These are phyloP conservation scores for Hansenula sp. DNA, from an alignment of 1,139 yeast genomes.

Conservation along the genomic window DNA sequence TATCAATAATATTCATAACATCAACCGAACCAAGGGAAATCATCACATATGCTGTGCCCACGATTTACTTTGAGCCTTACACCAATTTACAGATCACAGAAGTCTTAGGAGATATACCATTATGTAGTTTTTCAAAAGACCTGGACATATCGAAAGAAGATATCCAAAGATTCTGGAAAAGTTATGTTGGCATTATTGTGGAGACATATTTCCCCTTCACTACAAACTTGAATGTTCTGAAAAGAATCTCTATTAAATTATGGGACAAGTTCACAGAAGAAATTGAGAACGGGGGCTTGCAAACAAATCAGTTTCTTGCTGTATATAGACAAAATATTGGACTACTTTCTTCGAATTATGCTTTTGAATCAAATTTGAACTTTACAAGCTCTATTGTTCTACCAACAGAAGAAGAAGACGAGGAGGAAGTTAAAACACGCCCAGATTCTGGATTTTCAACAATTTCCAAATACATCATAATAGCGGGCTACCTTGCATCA, in stretches of 20 bases:
- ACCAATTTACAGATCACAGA: conserved; percentile 35
- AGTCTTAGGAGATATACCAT: conserved; percentile 32
- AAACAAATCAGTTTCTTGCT: conserved; percentile 39
- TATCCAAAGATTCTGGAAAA: conserved; percentile 38
- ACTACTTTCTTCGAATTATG: conserved; percentile 30
- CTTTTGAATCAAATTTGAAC: conserved; percentile 4
- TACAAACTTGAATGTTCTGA: conserved; percentile 41
- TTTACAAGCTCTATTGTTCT: not conserved
- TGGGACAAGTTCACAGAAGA: conserved; percentile 53
- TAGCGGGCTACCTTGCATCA: conserved; percentile 72
- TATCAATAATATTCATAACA: conserved; percentile 32
- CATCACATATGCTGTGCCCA: conserved; percentile 46
- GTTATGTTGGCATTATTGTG: conserved; percentile 46
- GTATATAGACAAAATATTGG: conserved; percentile 42
- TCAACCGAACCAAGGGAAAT: conserved; percentile 41
- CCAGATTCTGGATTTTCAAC: conserved; percentile 44
- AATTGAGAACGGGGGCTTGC: conserved; percentile 30
- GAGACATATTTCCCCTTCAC: conserved; percentile 50
- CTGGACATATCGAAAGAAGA: conserved; percentile 4
- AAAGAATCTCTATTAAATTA: conserved; percentile 37
- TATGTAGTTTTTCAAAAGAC: conserved; percentile 26
- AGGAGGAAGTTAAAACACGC: not conserved
- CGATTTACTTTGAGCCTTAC: conserved; percentile 45
- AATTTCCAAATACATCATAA: conserved; percentile 55
- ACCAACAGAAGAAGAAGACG: conserved; percentile 1